Evolutionary conservation across 2,329 filamentous ascomycete species (phyloP), one percentile per base, ranked within the genome.

Genomic region (Pseudocercospora macadamiae): DNA sequence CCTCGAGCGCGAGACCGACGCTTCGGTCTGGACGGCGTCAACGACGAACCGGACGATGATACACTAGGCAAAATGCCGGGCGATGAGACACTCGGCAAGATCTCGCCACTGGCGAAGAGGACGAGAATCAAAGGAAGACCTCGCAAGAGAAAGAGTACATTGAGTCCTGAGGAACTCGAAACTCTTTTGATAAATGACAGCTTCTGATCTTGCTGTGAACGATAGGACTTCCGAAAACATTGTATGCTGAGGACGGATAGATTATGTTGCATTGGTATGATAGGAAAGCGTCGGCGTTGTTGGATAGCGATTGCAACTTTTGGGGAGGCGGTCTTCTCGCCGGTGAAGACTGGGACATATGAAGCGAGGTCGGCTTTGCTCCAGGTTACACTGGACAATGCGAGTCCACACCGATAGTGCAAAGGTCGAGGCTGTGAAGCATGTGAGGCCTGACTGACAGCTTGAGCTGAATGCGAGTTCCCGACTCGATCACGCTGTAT

Each of bases 121-220:
- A 78, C 84, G 79, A 68, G 78, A 74, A 72, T 82, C 76, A 71
- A 79, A 73, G 68, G 86, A 71, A 73, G 87, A 77, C 77, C 85
- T 2, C 87, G 82, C 60, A 79, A 89, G 70, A 81, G 89, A 70
- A 82, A 90, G 71, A 91, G 88, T 68, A 93, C 89, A 18, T 76
- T 93, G 28, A 91, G 84, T 67, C 86, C 88, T 2, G 88, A 88
- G 80, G 90, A 93, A 74, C 75, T 93, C 69, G 83, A 89, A 75
- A 85, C 82, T 44, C 71, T 90, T 70, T 56, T 75, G 16, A 54
- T 51, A 8, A 60, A 44, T 26, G 55, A 64, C 21, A 14, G 25
- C 26, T 49, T n/a, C n/a, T n/a, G n/a, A n/a, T n/a, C n/a, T n/a
- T n/a, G n/a, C n/a, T n/a, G n/a, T n/a, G n/a, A n/a, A 14, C 14